A percentile compares a stretch with the other conserved stretches of the same genome.
phyloP scores from a whole-genome alignment of 345 rosid genomes.

The Fremontodendron californicum region DNA sequence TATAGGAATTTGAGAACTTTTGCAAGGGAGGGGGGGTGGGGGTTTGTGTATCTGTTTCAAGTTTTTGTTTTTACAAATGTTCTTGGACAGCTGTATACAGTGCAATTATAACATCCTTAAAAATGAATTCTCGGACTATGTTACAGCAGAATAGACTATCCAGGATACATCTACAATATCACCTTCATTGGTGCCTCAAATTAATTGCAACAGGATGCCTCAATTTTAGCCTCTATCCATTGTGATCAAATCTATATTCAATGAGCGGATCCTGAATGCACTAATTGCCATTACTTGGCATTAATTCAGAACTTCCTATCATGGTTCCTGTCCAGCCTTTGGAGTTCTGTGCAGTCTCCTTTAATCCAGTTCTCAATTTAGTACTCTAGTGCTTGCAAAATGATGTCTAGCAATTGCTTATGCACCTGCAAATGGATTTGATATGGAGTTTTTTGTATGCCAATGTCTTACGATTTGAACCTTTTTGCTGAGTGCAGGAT shows the following conservation, averaged over 20 bases:
- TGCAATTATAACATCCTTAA: not conserved
- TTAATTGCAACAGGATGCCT: not conserved
- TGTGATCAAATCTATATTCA: not conserved
- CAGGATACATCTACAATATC: not conserved
- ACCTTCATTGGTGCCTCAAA: not conserved
- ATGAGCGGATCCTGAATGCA: not conserved
- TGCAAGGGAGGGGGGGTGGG: not conserved
- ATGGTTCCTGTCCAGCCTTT: not conserved
- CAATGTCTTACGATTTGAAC: not conserved
- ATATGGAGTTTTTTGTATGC: not conserved
- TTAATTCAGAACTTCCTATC: not conserved
- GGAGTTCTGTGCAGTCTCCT: not conserved
- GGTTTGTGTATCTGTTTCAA: not conserved
- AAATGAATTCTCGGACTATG: not conserved
- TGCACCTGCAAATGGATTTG: not conserved
- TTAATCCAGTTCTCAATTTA: not conserved
- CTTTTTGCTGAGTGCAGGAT: constrained; percentile 35
- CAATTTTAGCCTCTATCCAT: not conserved
- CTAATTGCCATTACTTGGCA: not conserved
- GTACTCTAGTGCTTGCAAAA: not conserved
- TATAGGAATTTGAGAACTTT: not conserved
- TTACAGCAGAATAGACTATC: not conserved
- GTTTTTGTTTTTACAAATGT: not conserved
- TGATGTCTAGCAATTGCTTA: not conserved
- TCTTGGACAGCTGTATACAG: not conserved